Conservation (phyloP, 257 asterid species). For the Gentiana dahurica region DNA sequence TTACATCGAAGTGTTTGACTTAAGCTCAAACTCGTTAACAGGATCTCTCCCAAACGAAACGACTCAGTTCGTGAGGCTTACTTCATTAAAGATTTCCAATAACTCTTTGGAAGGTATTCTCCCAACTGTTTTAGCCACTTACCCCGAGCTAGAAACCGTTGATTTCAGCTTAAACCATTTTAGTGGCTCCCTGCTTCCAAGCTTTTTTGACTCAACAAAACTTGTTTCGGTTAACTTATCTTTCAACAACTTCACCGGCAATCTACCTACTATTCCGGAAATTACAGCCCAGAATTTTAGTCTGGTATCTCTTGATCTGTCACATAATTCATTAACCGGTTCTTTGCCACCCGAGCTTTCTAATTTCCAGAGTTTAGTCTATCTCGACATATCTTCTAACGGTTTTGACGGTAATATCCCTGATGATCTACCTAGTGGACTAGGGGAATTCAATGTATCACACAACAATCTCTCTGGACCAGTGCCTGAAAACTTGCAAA, state of each 20-base stretch:
- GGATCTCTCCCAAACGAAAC: constrained; percentile 53
- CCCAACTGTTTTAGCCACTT: constrained; percentile 47
- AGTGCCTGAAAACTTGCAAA: constrained; percentile 55
- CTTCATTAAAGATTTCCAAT: constrained; percentile 56
- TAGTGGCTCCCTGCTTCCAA: constrained; percentile 49
- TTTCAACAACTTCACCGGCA: constrained; percentile 53
- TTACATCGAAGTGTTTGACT: constrained; percentile 48
- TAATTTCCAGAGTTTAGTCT: constrained; percentile 33
- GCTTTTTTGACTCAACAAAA: constrained; percentile 44
- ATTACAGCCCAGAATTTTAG: constrained; percentile 23
- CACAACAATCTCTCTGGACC: constrained; percentile 72
- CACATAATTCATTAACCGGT: constrained; percentile 57
- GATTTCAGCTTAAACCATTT: constrained; percentile 62
- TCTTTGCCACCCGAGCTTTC: constrained; percentile 42
- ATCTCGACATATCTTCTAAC: constrained; percentile 58
- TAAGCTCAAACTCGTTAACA: constrained; percentile 57
- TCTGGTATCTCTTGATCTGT: constrained; percentile 45
- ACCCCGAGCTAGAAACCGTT: constrained; percentile 43
- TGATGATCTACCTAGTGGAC: constrained; percentile 33
- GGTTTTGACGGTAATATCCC: constrained; percentile 65
- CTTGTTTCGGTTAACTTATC: constrained; percentile 46
- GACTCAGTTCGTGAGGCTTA: constrained; percentile 69
- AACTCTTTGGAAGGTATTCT: constrained; percentile 66
- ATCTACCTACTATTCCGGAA: constrained; percentile 31
- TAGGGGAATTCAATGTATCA: constrained; percentile 47